These are phyloP conservation scores for Acacia confusa DNA, from an alignment of 306 rosid species.

Conservation along the genomic window DNA sequence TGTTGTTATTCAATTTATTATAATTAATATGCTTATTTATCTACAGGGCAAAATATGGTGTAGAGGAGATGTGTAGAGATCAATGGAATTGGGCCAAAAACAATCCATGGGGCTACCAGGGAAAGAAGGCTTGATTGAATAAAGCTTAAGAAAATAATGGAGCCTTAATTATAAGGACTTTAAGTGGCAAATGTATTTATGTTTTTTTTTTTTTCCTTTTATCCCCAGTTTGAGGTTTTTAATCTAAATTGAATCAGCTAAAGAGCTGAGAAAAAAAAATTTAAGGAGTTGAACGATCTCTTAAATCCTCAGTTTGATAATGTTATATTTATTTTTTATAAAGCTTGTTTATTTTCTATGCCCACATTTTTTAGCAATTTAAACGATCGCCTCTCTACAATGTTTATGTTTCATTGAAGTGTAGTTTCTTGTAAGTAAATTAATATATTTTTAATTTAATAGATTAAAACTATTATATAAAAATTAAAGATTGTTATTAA, in stretches of 20 bases:
- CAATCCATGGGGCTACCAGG: slow-evolving; percentile 82
- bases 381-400: too few relatives aligned
- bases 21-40: not conserved
- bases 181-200: not conserved
- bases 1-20: not conserved
- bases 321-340: too few relatives aligned
- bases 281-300: too few relatives aligned
- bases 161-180: not conserved
- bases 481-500: too few relatives aligned
- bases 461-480: too few relatives aligned
- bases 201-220: not conserved
- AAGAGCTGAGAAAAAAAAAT: not conserved
- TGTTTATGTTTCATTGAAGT: too few relatives aligned
- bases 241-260: not conserved
- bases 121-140: slow-evolving; percentile 34
- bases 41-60: slow-evolving; percentile 53
- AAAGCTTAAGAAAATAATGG: slow-evolving; percentile 10
- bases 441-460: too few relatives aligned
- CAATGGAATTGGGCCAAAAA: slow-evolving; percentile 96
- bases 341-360: too few relatives aligned
- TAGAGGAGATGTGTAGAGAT: slow-evolving; percentile 94
- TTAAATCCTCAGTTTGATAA: too few relatives aligned
- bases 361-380: too few relatives aligned
- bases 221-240: not conserved
- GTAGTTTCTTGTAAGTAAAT: too few relatives aligned